These are phyloP conservation scores for Verticillium isaacii DNA, from an alignment of 2,329 filamentous ascomycete species.

Conservation along the genomic window DNA sequence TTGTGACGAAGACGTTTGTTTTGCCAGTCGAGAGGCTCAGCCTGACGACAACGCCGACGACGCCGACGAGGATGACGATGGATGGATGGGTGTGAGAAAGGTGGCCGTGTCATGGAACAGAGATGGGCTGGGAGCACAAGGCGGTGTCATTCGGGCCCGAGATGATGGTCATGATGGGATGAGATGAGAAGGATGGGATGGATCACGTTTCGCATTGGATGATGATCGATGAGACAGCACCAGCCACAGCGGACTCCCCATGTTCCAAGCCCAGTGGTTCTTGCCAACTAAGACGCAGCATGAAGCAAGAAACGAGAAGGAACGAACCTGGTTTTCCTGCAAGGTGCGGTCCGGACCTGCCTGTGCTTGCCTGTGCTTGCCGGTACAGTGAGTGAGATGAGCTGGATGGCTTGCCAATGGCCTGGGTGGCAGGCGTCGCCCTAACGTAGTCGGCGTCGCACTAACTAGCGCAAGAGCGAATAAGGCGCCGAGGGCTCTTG, in stretches of 20 bases:
- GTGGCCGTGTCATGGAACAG: neutral
- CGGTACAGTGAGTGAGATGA: neutral
- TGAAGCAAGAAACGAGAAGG: neutral
- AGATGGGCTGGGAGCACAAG: neutral
- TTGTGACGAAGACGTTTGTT: neutral
- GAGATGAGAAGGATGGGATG: neutral
- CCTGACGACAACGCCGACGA: neutral
- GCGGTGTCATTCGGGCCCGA: neutral
- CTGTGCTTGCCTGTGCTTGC: neutral
- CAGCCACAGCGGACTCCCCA: neutral
- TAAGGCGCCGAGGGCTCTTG: neutral
- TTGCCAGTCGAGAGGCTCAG: neutral
- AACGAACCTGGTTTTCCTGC: neutral
- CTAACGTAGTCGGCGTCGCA: neutral
- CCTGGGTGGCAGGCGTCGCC: neutral
- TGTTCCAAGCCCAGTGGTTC: neutral
- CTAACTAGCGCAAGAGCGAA: neutral
- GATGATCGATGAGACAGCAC: neutral
- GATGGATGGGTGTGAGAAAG: neutral
- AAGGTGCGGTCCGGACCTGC: neutral
- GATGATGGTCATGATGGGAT: neutral
- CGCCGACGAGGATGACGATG: neutral
- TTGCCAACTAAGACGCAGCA: neutral
- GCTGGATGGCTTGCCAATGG: neutral
- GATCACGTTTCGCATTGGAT: neutral